These are phyloP conservation scores for Scheffersomyces stipitis DNA, from an alignment of 805 yeast species.

Conservation along the genomic window DNA sequence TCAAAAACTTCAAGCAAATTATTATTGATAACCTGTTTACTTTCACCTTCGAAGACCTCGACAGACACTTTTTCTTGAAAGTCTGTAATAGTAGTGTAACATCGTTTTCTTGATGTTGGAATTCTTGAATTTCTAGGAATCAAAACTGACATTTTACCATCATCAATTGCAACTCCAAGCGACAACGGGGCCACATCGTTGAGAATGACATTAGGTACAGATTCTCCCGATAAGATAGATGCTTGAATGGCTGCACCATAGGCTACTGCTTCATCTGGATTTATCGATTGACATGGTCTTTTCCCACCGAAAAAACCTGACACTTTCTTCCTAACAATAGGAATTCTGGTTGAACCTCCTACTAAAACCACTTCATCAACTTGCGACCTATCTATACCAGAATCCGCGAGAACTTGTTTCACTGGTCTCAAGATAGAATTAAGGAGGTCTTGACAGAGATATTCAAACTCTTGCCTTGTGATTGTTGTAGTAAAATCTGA, in stretches of 20 bases:
- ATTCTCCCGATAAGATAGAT: conserved; percentile 85
- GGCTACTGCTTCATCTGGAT: conserved; percentile 48
- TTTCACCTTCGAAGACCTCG: conserved; percentile 99
- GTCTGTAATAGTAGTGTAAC: conserved; percentile 90
- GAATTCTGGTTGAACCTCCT: conserved; percentile 48
- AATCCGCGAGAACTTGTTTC: conserved; percentile 43
- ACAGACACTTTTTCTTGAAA: conserved; percentile 96
- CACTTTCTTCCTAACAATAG: conserved; percentile 44
- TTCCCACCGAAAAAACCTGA: conserved; percentile 42
- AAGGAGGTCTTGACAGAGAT: conserved; percentile 40
- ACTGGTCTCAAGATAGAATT: conserved; percentile 44
- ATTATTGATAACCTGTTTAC: conserved; percentile 96
- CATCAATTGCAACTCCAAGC: conserved; percentile 98
- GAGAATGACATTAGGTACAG: conserved; percentile 52
- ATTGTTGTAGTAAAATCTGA: conserved; percentile 43
- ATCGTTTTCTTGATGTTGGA: conserved; percentile 94
- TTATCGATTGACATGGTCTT: conserved; percentile 43
- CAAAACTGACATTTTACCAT: conserved; percentile 96
- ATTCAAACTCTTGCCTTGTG: conserved; percentile 45
- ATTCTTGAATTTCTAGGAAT: conserved; percentile 99
- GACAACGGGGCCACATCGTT: conserved; percentile 97
- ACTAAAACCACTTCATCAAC: conserved; percentile 44
- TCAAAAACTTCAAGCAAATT: conserved; percentile 96
- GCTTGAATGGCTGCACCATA: conserved; percentile 92
- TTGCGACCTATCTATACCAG: conserved; percentile 43